Evolutionary conservation across 2,329 filamentous ascomycete genomes (phyloP).

Genomic region (Trichoderma lentiforme): DNA sequence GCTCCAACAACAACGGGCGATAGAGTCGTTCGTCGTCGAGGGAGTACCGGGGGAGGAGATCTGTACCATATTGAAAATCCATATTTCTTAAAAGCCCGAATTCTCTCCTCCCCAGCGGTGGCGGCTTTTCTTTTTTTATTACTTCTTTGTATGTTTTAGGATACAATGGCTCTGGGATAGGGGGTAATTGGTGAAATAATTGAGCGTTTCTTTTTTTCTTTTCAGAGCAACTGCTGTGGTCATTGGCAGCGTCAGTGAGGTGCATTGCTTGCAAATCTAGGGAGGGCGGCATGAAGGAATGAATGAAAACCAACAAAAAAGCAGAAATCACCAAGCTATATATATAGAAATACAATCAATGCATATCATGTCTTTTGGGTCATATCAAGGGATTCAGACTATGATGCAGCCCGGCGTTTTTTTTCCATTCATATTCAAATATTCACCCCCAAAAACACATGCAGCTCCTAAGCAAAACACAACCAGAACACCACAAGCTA

Average conservation of each 20-base stretch:
- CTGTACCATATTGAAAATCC: not conserved
- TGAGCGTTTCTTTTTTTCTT: not conserved
- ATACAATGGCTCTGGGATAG: not conserved
- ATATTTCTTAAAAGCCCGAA: not conserved
- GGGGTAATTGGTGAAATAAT: not conserved
- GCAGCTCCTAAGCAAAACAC: not conserved
- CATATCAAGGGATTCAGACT: too few species aligned
- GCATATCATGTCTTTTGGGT: not conserved
- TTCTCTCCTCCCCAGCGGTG: not conserved
- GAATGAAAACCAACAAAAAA: not conserved
- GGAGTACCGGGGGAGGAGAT: not conserved
- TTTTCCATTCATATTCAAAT: too few species aligned
- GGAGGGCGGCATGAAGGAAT: not conserved
- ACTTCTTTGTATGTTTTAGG: not conserved
- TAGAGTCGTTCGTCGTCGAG: not conserved
- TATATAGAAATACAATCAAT: not conserved
- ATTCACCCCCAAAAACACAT: too few species aligned
- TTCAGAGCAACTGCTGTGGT: not conserved
- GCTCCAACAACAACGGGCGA: constrained; percentile 25
- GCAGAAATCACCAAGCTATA: not conserved
- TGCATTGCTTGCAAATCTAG: not conserved
- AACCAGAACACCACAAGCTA: not conserved
- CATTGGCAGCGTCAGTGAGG: not conserved
- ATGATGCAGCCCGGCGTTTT: too few species aligned
- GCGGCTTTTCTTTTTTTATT: not conserved